phyloP scores from a whole-genome alignment of 352 stramenopile genomes.

The Poterioochromonas sp. region DNA sequence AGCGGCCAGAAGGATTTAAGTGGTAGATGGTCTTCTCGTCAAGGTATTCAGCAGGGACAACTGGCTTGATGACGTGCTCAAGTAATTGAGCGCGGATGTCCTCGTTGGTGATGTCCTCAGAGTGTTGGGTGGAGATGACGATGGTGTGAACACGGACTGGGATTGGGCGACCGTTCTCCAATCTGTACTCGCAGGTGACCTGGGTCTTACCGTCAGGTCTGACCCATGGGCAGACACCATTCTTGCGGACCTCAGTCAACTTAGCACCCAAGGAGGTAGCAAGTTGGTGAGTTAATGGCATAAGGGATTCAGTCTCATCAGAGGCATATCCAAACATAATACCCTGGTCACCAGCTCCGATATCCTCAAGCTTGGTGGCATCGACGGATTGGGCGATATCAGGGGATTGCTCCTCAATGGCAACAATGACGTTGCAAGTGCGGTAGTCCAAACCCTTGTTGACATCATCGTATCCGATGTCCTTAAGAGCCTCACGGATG shows the following conservation, averaged over 20 bases:
- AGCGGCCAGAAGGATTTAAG: slow-evolving; percentile 95
- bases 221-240: slow-evolving; percentile 94
- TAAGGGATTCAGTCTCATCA: slow-evolving; percentile 91
- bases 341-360: slow-evolving; percentile 94
- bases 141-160: slow-evolving; percentile 95
- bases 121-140: slow-evolving; percentile 98
- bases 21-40: slow-evolving; percentile 99
- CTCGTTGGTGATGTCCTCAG: slow-evolving; percentile 94
- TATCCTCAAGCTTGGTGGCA: slow-evolving; percentile 84
- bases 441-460: slow-evolving; percentile 99
- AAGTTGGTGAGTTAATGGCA: slow-evolving; percentile 93
- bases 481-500: slow-evolving; percentile 95
- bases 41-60: slow-evolving; percentile 96
- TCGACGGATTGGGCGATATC: slow-evolving; percentile 98
- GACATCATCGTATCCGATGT: slow-evolving; percentile 97
- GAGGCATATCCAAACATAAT: slow-evolving; percentile 95
- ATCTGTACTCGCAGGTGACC: slow-evolving; percentile 95
- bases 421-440: slow-evolving; percentile 98
- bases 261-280: slow-evolving; percentile 88
- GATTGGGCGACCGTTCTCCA: slow-evolving; percentile 82
- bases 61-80: slow-evolving; percentile 96
- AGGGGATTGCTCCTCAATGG: slow-evolving; percentile 97
- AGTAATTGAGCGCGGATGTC: slow-evolving; percentile 95
- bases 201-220: slow-evolving; percentile 98
- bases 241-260: slow-evolving; percentile 97